Base-by-base conservation (phyloP, 768 basidiomycete species). In the Panaeolus cyanescens region DNA sequence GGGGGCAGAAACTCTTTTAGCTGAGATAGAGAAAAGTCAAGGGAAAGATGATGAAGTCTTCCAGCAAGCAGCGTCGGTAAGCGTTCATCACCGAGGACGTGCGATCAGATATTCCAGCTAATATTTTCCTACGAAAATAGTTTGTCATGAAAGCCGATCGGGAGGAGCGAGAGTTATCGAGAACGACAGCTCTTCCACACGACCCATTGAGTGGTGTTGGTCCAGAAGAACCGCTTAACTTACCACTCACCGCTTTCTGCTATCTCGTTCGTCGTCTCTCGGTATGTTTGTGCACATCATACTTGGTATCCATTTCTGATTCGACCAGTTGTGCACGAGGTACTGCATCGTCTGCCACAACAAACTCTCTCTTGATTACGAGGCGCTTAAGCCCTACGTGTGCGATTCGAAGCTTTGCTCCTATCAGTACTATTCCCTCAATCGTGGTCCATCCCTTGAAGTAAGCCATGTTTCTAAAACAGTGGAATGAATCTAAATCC, bases 311-410 rank as follows among this genome's bases (percentile, higher is more conserved):
- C 5, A 55, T 20, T n/a, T 45, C 34, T 59, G 13, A 54, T 22
- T 20, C 36, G 25, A 31, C 36, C 61, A 89, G 86, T 77, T 91
- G 20, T 91, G 88, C 65, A 84, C 86, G 0, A 79, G 84, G 20
- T 89, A 85, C 71, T 92, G 90, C 65, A 78, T 89, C n/a, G 86
- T 89, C n/a, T 91, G 90, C 72, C 89, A 89, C 66, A 83, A 83
- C 64, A 82, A 79, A 62, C 75, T 88, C 31, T 66, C 77, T 9
- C 76, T 74, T 8, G 77, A 82, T 37, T 84, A 81, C 60, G 84
- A 85, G 63, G 83, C 85, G 1, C 80, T 91, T 61, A 89, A 90
- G 68, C 90, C 90, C 1, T 91, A 90, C 67, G 88, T 92, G 25
- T 92, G 90, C 69, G 80, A 83, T 58, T 80, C 79, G 4, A 81